These are phyloP conservation scores for Cryptococcus jaspeensis DNA, from an alignment of 1,284 basidiomycete genomes.

Conservation along the genomic window DNA sequence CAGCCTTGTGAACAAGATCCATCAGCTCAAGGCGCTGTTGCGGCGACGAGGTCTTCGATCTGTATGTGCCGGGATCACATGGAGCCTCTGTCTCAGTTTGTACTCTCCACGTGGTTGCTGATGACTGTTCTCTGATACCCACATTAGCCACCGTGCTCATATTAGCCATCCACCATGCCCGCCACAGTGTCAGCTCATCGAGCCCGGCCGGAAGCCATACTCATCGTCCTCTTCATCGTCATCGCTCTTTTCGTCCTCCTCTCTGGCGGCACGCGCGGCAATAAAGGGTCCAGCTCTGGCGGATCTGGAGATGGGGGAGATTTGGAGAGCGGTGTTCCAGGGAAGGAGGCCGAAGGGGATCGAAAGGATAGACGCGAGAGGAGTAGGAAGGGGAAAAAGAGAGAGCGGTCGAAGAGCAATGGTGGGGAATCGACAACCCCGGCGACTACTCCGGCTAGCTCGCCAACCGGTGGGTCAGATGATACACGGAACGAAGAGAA, in stretches of 20 bases:
- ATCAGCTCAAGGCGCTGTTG: too few relatives aligned
- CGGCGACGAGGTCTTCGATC: too few relatives aligned
- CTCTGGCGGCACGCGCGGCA: background rate
- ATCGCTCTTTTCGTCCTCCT: constrained; percentile 10
- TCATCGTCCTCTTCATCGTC: constrained; percentile 11
- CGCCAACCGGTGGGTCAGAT: background rate
- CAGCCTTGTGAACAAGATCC: too few relatives aligned
- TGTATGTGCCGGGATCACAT: too few relatives aligned
- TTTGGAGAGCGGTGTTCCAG: background rate
- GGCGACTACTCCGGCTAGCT: background rate
- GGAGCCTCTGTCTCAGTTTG: too few relatives aligned
- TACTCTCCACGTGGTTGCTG: too few relatives aligned
- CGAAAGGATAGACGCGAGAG: background rate
- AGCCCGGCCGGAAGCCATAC: constrained; percentile 13
- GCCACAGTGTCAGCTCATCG: background rate
- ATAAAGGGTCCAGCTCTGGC: background rate
- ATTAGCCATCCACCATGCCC: background rate
- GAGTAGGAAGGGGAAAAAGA: background rate
- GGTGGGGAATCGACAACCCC: background rate
- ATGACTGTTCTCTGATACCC: background rate
- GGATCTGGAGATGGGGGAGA: background rate
- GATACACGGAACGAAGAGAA: background rate
- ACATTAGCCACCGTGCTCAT: too few relatives aligned
- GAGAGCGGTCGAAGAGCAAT: background rate
- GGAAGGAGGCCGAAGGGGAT: background rate